These are phyloP conservation scores for Juglanconis juglandina DNA, from an alignment of 2,329 filamentous ascomycete genomes.

Conservation along the genomic window DNA sequence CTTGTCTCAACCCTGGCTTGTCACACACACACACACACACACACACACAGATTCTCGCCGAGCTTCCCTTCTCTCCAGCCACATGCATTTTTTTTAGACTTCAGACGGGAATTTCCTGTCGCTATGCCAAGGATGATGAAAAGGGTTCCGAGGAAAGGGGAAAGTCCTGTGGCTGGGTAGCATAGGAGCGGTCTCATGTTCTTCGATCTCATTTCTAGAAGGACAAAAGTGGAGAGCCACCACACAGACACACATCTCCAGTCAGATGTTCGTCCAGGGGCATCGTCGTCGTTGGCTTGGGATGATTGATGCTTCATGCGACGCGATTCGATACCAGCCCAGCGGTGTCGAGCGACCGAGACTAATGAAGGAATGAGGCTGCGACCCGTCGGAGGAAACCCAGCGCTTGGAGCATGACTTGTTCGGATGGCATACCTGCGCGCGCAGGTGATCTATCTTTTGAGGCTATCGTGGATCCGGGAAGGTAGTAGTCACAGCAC, in stretches of 20 bases:
- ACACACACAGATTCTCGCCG: not conserved
- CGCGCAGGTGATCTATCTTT: not conserved
- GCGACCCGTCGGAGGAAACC: too few relatives aligned
- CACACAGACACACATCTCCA: too few relatives aligned
- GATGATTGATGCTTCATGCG: not conserved
- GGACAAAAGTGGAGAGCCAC: not conserved
- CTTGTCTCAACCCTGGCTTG: not conserved
- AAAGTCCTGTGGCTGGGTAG: conserved; percentile 6
- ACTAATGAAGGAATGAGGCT: not conserved
- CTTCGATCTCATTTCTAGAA: conserved; percentile 6
- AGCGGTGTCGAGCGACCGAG: not conserved
- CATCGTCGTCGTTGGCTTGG: not conserved
- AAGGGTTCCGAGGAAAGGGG: not conserved
- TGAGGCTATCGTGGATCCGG: not conserved
- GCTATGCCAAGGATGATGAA: not conserved
- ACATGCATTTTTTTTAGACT: not conserved
- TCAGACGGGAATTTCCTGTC: too few relatives aligned
- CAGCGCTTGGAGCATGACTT: too few relatives aligned
- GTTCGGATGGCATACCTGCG: too few relatives aligned
- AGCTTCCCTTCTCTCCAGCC: not conserved
- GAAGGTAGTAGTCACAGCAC: not conserved
- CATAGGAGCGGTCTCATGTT: not conserved
- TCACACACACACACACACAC: not conserved
- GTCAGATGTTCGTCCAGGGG: not conserved
- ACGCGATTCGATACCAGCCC: not conserved